Evolutionary conservation across 495 filamentous ascomycete genomes (phyloP), one percentile per base, ranked within the genome.

Genomic region (Trichoderma parareesei): DNA sequence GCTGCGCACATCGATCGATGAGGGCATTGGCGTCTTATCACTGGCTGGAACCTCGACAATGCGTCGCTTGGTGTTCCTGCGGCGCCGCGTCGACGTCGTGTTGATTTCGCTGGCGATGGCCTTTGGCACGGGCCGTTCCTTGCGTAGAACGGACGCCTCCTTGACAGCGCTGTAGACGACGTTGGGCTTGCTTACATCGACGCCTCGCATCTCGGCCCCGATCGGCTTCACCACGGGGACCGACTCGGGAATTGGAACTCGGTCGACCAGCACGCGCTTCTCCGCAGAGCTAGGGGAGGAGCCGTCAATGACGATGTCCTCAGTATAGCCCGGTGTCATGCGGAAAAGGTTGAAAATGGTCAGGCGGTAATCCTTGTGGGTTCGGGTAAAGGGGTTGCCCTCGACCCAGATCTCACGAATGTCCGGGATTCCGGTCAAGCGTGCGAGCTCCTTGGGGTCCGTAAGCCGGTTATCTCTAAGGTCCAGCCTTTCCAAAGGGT

Each of bases 281-380:
- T 98, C 94, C 16, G 85, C 85, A 69, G 90, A 92, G 20, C 83
- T 87, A 4, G 94, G 94, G 4, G 88, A 87, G 35, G 86, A 87
- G 1, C 86, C 83, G 72, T 98, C 95, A 69, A 98, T 91, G 48
- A 90, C 82, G 66, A 98, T 88, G 73, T 98, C 95, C 68, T 96
- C 90, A 0, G 87, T 84, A 70, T 93, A 94, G 10, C 94, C 94
- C 3, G 94, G 92, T 0, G 91, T 92, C n/a, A 83, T 85, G 65
- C 94, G 89, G 80, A 98, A 98, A 1, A 97, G 83, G 70, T 98
- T 98, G 84, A 98, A 97, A 68, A 98, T 96, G 35, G 85, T 88
- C 67, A 95, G 80, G 38, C 94, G 85, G 72, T 97, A 95, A 67
- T 84, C 86, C 62, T 87, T 83, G 70, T 97, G 92, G 11, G 91